A percentile compares a stretch with the other conserved stretches of the same genome.
phyloP scores from a whole-genome alignment of 176 grass and related monocot species.

The Aegilops umbellulata region DNA sequence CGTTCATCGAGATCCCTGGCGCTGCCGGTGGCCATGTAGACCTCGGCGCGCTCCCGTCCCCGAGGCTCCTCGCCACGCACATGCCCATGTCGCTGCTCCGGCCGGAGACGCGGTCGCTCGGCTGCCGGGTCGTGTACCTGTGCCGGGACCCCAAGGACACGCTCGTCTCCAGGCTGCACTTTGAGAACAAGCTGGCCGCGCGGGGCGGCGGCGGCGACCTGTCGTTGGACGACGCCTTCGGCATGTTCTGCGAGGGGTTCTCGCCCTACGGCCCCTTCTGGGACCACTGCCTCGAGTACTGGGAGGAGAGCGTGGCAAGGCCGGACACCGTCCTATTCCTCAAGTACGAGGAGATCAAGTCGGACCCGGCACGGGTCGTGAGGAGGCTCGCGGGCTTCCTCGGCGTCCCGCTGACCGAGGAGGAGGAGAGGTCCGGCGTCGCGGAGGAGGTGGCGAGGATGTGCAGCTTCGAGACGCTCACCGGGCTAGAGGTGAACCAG shows the following conservation, averaged over 20 bases:
- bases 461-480: neutral
- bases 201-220: too few species aligned
- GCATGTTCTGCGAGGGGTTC: neutral
- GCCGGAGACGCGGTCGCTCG: too few species aligned
- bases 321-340: neutral
- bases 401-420: neutral
- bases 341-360: neutral
- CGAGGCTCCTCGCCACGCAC: too few species aligned
- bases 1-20: too few species aligned
- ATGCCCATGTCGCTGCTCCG: too few species aligned
- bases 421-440: neutral
- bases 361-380: neutral
- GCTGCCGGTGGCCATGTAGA: too few species aligned
- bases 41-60: too few species aligned
- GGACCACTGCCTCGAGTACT: neutral
- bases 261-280: neutral
- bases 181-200: too few species aligned
- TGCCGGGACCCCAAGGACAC: too few species aligned
- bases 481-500: neutral
- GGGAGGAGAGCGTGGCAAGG: neutral
- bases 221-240: neutral
- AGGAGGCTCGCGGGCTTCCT: neutral
- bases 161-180: too few species aligned
- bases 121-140: too few species aligned
- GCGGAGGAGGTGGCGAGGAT: neutral